Evolutionary conservation across 1,284 basidiomycete genomes (phyloP), one percentile per base, ranked within the genome.

Genomic region (Ustilago cynodontis): DNA sequence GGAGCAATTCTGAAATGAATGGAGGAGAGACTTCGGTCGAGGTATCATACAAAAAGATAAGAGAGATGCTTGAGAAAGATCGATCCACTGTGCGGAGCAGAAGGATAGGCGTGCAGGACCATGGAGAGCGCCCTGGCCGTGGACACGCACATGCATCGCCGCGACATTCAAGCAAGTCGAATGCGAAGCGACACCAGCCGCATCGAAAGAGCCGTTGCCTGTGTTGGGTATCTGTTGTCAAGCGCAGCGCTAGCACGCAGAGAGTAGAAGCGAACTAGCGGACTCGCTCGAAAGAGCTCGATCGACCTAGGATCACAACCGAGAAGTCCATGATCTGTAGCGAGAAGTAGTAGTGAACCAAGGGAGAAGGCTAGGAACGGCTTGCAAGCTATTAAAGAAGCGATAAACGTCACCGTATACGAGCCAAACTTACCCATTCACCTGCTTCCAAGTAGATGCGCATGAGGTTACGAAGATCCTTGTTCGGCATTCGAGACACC

Each of bases 221-320:
- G 29, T 28, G 22, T 45, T 35, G 57, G 67, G 61, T 70, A 70
- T 64, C 59, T 43, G 49, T 29, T n/a, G 39, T 41, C 14, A 13
- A 13, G 29, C 9, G 20, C 16, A 29, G 31, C 3, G 24, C 37
- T 28, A 6, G 18, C 16, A 24, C 8, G 2, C n/a, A 2, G 2
- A 24, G 8, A 14, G 37, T 5, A 14, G 26, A 11, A n/a, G 14
- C 3, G 29, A n/a, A 67, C 63, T 43, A 85, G 33, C 82, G 81
- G 2, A 85, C 74, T 2, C 84, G 75, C 62, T 85, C 84, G 56
- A 85, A 85, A 11, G 69, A 80, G 68, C 75, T 72, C 16, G 82
- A 85, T 35, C 84, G 82, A 31, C 84, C 83, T 1, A 85, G 69
- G 16, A 85, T 74, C 53, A 85, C 84, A 33, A 84, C 81, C 2